Evolutionary conservation across 2,329 filamentous ascomycete genomes (phyloP), one percentile per base, ranked within the genome.

Genomic region (Aureobasidium sp.): DNA sequence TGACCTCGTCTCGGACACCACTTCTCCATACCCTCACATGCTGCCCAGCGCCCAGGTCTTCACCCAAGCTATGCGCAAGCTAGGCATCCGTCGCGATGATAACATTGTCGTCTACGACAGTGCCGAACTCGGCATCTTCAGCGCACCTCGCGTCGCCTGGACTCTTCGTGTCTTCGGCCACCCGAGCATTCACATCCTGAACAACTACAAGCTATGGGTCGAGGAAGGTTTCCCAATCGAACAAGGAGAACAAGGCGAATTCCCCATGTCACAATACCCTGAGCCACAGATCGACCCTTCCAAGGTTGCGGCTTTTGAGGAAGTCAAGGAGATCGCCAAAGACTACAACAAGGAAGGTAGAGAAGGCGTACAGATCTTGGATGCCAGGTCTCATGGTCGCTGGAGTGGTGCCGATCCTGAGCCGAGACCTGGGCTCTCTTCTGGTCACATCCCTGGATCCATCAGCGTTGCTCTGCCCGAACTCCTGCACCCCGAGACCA

Each of bases 161-260:
- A 99, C 93, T 1, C 78, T 99, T 65, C 85, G 84, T 69, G 84
- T 90, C 35, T 97, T 97, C 73, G 94, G 94, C 1, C 94, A 99
- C 72, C 79, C 84, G 46, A 87, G 84, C 64, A 93, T 99, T 15
- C 91, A 96, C 73, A 76, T 99, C 19, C 77, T 99, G 60, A 95
- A 99, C 77, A 99, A 99, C 77, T 99, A 96, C 77, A 89, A 87
- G 73, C 75, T 89, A n/a, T 99, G 92, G 90, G 86, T 93, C 1
- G 88, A 93, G 35, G 81, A 95, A 69, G 90, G 89, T 1, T 83
- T 86, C 65, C 89, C 91, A 0, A 88, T 86, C 0, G 91, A 96
- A 76, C 85, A 84, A n/a, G 92, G 93, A 3, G 78, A 85, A 68
- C 75, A 85, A 59, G 79, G 84, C 58, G 70, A 79, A 46, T 78